phyloP scores from a whole-genome alignment of 2,329 filamentous ascomycete species.

The Plectosphaerella plurivora region DNA sequence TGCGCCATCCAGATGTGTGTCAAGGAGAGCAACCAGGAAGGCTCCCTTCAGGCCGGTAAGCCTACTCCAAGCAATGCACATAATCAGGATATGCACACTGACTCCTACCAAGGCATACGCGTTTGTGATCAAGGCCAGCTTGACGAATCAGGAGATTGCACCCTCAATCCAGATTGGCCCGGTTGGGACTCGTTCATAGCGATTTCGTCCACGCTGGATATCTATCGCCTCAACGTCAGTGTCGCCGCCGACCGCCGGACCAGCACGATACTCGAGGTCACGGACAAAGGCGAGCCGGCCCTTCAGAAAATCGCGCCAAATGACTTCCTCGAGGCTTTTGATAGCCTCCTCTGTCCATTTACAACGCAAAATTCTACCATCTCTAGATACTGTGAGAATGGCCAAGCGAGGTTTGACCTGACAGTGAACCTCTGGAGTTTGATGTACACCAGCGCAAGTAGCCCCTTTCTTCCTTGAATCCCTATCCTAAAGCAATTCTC shows the following conservation, averaged over 20 bases:
- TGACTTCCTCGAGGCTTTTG: background rate
- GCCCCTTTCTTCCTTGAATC: too few species aligned
- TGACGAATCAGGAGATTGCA: background rate
- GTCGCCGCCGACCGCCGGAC: background rate
- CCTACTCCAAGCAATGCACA: too few species aligned
- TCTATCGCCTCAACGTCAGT: background rate
- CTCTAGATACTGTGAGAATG: background rate
- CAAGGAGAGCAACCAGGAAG: background rate
- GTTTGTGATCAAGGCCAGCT: background rate
- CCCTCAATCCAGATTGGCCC: background rate
- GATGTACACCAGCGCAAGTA: background rate
- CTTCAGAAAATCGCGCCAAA: background rate
- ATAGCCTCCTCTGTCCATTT: background rate
- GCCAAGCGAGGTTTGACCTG: background rate
- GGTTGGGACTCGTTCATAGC: background rate
- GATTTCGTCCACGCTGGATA: background rate
- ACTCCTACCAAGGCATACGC: background rate
- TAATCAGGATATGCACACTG: background rate
- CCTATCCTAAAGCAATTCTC: too few species aligned
- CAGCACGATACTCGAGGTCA: background rate
- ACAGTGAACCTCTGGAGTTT: background rate
- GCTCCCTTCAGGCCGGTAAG: background rate
- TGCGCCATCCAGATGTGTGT: background rate
- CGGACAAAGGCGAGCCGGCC: background rate
- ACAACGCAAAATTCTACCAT: background rate